Percentiles rank a stretch among this genome's conserved stretches.
These are phyloP conservation scores for Punctularia strigosozonata DNA, from an alignment of 768 basidiomycete species.

Conservation along the genomic window DNA sequence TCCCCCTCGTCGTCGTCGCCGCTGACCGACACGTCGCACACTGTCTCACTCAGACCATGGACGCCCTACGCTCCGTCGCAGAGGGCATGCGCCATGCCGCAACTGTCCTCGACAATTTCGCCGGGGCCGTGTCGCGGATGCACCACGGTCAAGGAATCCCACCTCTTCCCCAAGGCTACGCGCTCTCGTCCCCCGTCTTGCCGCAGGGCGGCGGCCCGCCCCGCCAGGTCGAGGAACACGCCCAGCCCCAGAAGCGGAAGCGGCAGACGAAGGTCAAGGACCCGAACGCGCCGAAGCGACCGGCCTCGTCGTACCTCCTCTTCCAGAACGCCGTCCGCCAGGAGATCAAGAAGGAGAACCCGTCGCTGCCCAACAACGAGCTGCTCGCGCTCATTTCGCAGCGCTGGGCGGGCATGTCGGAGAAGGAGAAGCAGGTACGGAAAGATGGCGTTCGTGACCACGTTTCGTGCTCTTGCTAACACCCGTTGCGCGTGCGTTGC, in stretches of 20 bases:
- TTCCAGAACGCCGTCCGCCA: slow-evolving; percentile 89
- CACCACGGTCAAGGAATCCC: too few species aligned
- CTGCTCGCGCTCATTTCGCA: slow-evolving; percentile 60
- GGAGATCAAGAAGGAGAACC: slow-evolving; percentile 53
- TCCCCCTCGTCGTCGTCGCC: neutral
- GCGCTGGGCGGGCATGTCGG: slow-evolving; percentile 59
- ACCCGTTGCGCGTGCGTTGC: neutral
- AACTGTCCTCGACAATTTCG: slow-evolving; percentile 46
- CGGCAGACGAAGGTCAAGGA: slow-evolving; percentile 65
- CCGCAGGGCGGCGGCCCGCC: too few species aligned
- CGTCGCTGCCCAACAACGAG: slow-evolving; percentile 57
- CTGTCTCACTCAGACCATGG: slow-evolving; percentile 33
- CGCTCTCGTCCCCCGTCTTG: too few species aligned
- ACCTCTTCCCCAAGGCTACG: too few species aligned
- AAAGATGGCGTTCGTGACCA: neutral
- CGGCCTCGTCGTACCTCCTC: slow-evolving; percentile 84
- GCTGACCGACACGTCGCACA: slow-evolving; percentile 1
- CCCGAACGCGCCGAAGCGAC: slow-evolving; percentile 90
- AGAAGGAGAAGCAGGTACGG: slow-evolving; percentile 66
- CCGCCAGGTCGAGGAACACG: slow-evolving; percentile 14
- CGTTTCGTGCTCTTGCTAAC: slow-evolving; percentile 6
- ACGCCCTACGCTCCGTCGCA: slow-evolving; percentile 43
- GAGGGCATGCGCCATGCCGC: slow-evolving; percentile 54
- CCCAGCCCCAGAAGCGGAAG: slow-evolving; percentile 38
- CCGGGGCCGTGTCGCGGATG: slow-evolving; percentile 20